Evolutionary conservation across 2,329 filamentous ascomycete species (phyloP).

Genomic region (Phialophora verrucosa): DNA sequence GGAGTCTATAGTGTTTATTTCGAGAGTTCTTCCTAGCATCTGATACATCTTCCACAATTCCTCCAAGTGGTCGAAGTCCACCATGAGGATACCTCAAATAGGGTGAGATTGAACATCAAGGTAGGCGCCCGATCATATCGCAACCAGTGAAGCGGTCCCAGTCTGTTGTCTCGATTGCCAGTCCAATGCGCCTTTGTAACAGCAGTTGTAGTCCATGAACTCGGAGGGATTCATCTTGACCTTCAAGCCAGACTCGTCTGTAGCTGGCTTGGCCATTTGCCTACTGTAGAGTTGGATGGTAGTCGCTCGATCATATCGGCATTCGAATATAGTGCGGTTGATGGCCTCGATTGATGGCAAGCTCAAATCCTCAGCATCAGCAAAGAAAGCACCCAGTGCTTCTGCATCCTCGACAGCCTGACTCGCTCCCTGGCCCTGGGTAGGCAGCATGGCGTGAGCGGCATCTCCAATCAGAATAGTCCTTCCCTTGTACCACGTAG

Average conservation of each 20-base stretch:
- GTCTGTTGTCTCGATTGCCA: not conserved
- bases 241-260: not conserved
- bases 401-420: slow-evolving; percentile 39
- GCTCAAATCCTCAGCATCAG: not conserved
- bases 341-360: not conserved
- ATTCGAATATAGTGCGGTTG: not conserved
- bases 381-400: not conserved
- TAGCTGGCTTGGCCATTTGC: not conserved
- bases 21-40: no score
- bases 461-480: slow-evolving; percentile 43
- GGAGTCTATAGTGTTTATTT: no score
- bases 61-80: no score
- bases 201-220: not conserved
- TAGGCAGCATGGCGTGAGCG: slow-evolving; percentile 44
- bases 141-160: not conserved
- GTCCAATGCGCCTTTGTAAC: not conserved
- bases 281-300: not conserved
- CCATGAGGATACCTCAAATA: not conserved
- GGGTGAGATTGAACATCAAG: not conserved
- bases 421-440: slow-evolving; percentile 44
- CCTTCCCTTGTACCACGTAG: slow-evolving; percentile 41
- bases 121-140: not conserved
- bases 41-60: no score
- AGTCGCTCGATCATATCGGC: not conserved
- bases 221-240: not conserved